Evolutionary conservation across 2,329 filamentous ascomycete species (phyloP).

Genomic region (Neurospora sp.): DNA sequence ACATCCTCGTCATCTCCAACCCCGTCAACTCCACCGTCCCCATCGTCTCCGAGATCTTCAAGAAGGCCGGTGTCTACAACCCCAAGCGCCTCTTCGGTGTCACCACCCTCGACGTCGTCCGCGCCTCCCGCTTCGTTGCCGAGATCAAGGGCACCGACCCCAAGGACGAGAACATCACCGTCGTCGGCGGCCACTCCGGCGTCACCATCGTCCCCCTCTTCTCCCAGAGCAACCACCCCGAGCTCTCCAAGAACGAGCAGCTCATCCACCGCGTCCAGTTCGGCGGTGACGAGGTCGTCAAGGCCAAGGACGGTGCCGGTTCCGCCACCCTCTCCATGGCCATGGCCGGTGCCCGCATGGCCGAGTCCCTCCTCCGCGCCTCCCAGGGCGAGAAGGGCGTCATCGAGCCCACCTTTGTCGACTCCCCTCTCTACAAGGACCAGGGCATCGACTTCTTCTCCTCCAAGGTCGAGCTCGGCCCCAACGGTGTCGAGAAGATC

Average conservation of each 20-base stretch:
- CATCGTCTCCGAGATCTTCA: slow-evolving; percentile 95
- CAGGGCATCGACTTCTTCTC: slow-evolving; percentile 97
- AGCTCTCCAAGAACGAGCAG: slow-evolving; percentile 66
- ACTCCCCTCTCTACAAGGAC: slow-evolving; percentile 97
- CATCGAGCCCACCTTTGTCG: slow-evolving; percentile 91
- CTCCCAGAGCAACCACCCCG: slow-evolving; percentile 81
- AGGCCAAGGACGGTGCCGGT: slow-evolving; percentile 96
- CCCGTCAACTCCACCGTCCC: slow-evolving; percentile 99
- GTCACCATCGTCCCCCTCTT: slow-evolving; percentile 98
- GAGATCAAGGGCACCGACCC: slow-evolving; percentile 88
- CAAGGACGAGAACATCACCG: slow-evolving; percentile 85
- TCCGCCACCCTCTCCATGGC: slow-evolving; percentile 98
- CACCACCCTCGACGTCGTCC: slow-evolving; percentile 97
- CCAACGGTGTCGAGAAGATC: slow-evolving; percentile 92
- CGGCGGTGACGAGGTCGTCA: slow-evolving; percentile 96
- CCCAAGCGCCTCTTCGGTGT: slow-evolving; percentile 98
- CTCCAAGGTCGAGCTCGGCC: slow-evolving; percentile 89
- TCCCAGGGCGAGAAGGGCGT: slow-evolving; percentile 90
- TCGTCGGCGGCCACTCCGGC: slow-evolving; percentile 94
- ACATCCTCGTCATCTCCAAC: slow-evolving; percentile 97
- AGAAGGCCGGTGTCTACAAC: slow-evolving; percentile 92
- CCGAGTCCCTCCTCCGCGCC: slow-evolving; percentile 89
- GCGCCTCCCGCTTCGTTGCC: slow-evolving; percentile 94
- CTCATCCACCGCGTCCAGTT: slow-evolving; percentile 96
- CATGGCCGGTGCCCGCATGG: slow-evolving; percentile 76